A percentile compares a stretch with the other conserved stretches of the same genome.
These are phyloP conservation scores for Ogataea nonfermentans DNA, from an alignment of 805 yeast genomes.

Conservation along the genomic window DNA sequence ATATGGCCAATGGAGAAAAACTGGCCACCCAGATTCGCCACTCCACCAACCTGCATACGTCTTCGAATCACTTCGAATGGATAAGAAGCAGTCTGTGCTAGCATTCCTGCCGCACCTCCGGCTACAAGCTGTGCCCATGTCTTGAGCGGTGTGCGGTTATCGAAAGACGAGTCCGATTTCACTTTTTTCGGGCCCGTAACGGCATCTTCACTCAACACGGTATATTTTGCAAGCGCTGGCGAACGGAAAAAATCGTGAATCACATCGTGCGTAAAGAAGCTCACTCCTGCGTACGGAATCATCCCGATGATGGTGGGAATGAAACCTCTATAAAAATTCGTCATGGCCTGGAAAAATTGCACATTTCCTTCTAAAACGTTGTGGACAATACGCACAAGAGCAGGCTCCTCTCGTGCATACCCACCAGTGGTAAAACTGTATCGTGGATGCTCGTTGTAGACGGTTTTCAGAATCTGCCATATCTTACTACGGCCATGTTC, in stretches of 20 bases:
- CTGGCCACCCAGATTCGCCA: constrained; percentile 53
- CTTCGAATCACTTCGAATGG: constrained; percentile 95
- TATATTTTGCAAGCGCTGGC: constrained; percentile 49
- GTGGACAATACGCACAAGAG: constrained; percentile 30
- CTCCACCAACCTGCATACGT: constrained; percentile 94
- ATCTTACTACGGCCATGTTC: constrained; percentile 33
- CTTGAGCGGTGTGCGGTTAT: constrained; percentile 61
- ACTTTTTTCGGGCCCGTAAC: constrained; percentile 16
- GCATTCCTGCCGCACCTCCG: constrained; percentile 95
- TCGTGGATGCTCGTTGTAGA: constrained; percentile 36
- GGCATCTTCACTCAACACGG: constrained; percentile 37
- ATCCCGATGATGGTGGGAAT: constrained; percentile 91
- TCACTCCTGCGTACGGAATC: constrained; percentile 98
- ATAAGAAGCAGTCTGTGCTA: constrained; percentile 93
- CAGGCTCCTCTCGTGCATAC: constrained; percentile 30
- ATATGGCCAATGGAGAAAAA: constrained; percentile 54
- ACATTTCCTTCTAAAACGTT: constrained; percentile 30
- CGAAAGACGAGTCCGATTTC: constrained; percentile 37
- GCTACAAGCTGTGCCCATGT: constrained; percentile 93
- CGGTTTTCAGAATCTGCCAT: constrained; percentile 28
- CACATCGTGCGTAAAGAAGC: constrained; percentile 90
- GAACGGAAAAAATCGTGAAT: constrained; percentile 83
- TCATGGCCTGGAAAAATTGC: constrained; percentile 38
- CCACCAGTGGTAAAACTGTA: constrained; percentile 31
- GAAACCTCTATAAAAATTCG: constrained; percentile 91